Evolutionary conservation across 306 rosid species (phyloP), one percentile per base, ranked within the genome.

Genomic region (Ormosia emarginata): DNA sequence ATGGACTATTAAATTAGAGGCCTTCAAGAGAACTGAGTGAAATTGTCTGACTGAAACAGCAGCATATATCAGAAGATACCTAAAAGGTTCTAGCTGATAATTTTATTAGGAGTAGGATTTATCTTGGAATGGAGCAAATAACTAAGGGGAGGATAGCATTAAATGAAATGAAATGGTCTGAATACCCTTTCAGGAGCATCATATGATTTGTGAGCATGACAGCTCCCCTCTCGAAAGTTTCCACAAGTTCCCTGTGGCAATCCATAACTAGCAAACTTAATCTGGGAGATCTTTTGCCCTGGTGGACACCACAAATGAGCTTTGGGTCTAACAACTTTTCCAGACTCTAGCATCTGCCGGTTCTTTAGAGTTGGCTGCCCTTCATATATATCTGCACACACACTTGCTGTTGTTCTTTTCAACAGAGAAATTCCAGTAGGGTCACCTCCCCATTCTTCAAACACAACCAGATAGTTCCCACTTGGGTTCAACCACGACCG

Each of bases 391-490:
- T 89, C 85, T 80, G 94, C 86, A 74, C 95, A 91, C 61, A 86
- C 91, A 79, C 85, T 87, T 67, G 14, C 85, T 77, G 83, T 82
- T 39, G 85, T 36, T 87, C 97, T 88, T 86, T 80, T 88, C 64
- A 90, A 97, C 87, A 95, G 79, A 46, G 94, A 79, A 73, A 95
- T 90, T 81, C 90, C 88, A 8, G 36, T 17, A 7, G 99, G 93
- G 37, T 95, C 94, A 32, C 98, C 98, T 14, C 99, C 99, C 93
- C 82, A 90, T 85, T 95, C 99, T 79, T 95, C 99, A 55, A 95
- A 92, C 85, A 95, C 90, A 34, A 93, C 96, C 83, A 95, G 64
- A 37, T 90, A 75, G 58, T 95, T 95, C 32, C 81, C 98, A 2
- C 82, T 80, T 2, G 94, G 85, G 33, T 80, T 88, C 88, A 95